Conservation (phyloP, 2,329 filamentous ascomycete species). For the Fusarium bactridioides region DNA sequence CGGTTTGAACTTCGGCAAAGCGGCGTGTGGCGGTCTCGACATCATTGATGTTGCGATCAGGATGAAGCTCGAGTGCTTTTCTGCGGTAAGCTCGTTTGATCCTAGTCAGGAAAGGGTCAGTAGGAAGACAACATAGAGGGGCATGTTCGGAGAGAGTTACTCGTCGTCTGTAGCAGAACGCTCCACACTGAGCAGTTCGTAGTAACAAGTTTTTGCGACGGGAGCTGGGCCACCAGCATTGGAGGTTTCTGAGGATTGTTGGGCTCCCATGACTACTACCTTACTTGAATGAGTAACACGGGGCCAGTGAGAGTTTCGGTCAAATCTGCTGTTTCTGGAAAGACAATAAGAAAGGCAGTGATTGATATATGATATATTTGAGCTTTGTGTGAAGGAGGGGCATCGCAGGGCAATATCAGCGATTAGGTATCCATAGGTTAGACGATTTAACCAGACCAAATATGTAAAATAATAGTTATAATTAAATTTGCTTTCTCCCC, state of each 20-base stretch:
- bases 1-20: constrained; percentile 91
- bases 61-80: constrained; percentile 92
- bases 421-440: too few species aligned
- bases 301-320: neutral
- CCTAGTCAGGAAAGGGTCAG: constrained; percentile 51
- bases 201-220: constrained; percentile 78
- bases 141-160: constrained; percentile 53
- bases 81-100: constrained; percentile 93
- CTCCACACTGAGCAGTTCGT: constrained; percentile 81
- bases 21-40: constrained; percentile 81
- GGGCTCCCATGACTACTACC: constrained; percentile 57
- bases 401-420: constrained; percentile 28
- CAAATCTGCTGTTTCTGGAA: neutral
- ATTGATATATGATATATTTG: neutral
- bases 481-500: constrained; percentile 4
- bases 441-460: constrained; percentile 3
- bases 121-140: neutral
- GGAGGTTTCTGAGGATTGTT: constrained; percentile 59
- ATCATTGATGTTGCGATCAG: constrained; percentile 90
- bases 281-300: neutral
- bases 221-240: constrained; percentile 45
- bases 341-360: neutral
- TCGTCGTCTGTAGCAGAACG: constrained; percentile 81
- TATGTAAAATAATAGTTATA: too few species aligned
- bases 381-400: constrained; percentile 24